Percentiles rank a stretch among this genome's conserved stretches.
Conservation (phyloP, 257 asterid species). For the Penstemon eatonii region DNA sequence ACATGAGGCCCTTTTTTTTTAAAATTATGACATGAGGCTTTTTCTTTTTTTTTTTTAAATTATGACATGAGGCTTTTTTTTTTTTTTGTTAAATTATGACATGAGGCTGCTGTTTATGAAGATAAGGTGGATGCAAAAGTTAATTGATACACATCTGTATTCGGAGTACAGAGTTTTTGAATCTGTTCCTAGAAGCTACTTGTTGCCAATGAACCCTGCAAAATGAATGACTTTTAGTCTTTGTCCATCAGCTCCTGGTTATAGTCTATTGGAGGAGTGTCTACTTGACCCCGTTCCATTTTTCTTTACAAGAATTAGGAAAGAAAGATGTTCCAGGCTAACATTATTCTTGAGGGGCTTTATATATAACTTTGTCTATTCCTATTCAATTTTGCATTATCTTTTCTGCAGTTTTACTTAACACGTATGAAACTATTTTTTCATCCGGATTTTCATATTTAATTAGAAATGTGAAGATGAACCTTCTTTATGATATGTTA, state of each 20-base stretch:
- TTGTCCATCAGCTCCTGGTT: not conserved
- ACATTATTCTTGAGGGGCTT: constrained; percentile 1
- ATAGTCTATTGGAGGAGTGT: not conserved
- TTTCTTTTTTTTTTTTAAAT: too few relatives aligned
- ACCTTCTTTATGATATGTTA: not conserved
- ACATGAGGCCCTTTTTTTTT: too few relatives aligned
- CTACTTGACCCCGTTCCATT: not conserved
- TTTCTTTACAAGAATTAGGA: not conserved
- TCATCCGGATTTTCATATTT: not conserved
- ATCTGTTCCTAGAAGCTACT: not conserved
- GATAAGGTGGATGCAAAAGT: not conserved
- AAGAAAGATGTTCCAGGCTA: not conserved
- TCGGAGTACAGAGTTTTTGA: not conserved
- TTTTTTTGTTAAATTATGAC: too few relatives aligned
- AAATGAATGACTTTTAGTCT: not conserved
- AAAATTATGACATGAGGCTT: too few relatives aligned
- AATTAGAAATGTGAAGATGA: constrained; percentile 5
- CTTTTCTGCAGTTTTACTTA: not conserved
- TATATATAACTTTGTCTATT: not conserved
- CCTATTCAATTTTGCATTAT: not conserved
- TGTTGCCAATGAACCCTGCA: not conserved
- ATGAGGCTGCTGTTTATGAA: too few relatives aligned
- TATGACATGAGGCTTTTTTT: too few relatives aligned
- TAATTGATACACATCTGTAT: not conserved
- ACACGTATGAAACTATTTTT: not conserved